Conservation (phyloP, 2,329 filamentous ascomycete species). For the Fusarium kyushuense region DNA sequence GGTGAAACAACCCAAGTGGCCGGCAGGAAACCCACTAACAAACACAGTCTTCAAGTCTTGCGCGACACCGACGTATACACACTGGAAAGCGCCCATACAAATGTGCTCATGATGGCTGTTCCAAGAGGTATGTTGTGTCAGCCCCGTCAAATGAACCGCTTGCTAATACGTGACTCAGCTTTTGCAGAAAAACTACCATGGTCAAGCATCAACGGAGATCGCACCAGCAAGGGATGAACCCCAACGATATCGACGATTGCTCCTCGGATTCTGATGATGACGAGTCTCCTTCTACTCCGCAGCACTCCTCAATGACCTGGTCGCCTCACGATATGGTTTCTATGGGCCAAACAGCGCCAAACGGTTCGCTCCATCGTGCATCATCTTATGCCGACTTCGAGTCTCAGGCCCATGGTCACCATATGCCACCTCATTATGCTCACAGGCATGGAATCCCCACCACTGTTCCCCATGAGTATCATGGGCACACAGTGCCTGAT, state of each 20-base stretch:
- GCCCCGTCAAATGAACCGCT: neutral
- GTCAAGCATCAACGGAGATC: slow-evolving; percentile 74
- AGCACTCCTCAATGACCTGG: slow-evolving; percentile 66
- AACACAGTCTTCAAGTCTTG: slow-evolving; percentile 71
- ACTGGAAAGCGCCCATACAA: slow-evolving; percentile 75
- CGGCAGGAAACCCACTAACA: slow-evolving; percentile 18
- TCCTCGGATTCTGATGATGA: slow-evolving; percentile 69
- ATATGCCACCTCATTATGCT: slow-evolving; percentile 56
- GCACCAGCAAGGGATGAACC: slow-evolving; percentile 69
- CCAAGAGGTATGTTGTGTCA: slow-evolving; percentile 65
- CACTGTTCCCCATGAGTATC: slow-evolving; percentile 58
- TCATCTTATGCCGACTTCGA: slow-evolving; percentile 67
- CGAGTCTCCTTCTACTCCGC: slow-evolving; percentile 70
- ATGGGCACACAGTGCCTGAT: slow-evolving; percentile 57
- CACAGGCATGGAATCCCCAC: slow-evolving; percentile 63
- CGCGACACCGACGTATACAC: slow-evolving; percentile 74
- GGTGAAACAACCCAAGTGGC: slow-evolving; percentile 47
- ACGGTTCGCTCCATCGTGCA: slow-evolving; percentile 62
- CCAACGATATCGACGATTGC: slow-evolving; percentile 67
- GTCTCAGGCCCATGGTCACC: slow-evolving; percentile 58
- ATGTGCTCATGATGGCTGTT: slow-evolving; percentile 70
- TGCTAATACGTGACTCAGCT: slow-evolving; percentile 59
- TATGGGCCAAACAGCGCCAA: slow-evolving; percentile 53
- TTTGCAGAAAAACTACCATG: slow-evolving; percentile 79
- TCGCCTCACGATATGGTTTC: slow-evolving; percentile 58